These are phyloP conservation scores for Pluteus cervinus DNA, from an alignment of 768 basidiomycete genomes.

Conservation along the genomic window DNA sequence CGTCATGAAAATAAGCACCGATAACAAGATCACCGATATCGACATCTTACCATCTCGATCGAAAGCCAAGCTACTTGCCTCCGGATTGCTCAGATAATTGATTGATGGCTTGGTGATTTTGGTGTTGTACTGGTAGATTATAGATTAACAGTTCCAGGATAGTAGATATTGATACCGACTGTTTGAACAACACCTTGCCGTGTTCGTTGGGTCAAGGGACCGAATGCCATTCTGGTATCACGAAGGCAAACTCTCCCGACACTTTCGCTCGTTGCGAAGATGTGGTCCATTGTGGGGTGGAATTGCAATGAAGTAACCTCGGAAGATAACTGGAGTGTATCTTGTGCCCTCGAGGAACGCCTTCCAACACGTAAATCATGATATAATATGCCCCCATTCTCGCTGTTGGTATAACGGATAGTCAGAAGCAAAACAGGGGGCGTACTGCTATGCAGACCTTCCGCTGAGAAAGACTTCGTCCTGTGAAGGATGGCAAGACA, in stretches of 20 bases:
- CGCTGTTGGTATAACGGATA: conserved; percentile 32
- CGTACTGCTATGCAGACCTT: conserved; percentile 36
- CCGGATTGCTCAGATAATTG: conserved; percentile 47
- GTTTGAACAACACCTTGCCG: conserved; percentile 49
- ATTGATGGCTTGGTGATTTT: conserved; percentile 34
- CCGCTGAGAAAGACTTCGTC: conserved; percentile 68
- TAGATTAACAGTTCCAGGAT: conserved; percentile 3
- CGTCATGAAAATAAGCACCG: conserved; percentile 1
- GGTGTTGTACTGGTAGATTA: conserved; percentile 31
- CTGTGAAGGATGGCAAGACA: conserved; percentile 60
- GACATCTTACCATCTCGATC: conserved; percentile 54
- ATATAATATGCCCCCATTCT: conserved; percentile 62
- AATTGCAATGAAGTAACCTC: conserved; percentile 63
- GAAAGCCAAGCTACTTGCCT: conserved; percentile 62
- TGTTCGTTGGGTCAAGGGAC: conserved; percentile 36
- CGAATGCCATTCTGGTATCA: conserved; percentile 72
- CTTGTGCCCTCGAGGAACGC: conserved; percentile 32
- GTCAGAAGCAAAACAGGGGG: conserved; percentile 6
- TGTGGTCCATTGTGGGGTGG: conserved; percentile 61
- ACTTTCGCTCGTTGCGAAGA: conserved; percentile 63
- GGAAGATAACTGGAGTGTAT: conserved; percentile 42
- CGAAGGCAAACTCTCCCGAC: conserved; percentile 58
- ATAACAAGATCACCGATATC: neutral
- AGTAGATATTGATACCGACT: conserved; percentile 24
- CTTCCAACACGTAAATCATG: conserved; percentile 47